phyloP scores from a whole-genome alignment of 2,329 filamentous ascomycete genomes.

The Fusarium hainanense region DNA sequence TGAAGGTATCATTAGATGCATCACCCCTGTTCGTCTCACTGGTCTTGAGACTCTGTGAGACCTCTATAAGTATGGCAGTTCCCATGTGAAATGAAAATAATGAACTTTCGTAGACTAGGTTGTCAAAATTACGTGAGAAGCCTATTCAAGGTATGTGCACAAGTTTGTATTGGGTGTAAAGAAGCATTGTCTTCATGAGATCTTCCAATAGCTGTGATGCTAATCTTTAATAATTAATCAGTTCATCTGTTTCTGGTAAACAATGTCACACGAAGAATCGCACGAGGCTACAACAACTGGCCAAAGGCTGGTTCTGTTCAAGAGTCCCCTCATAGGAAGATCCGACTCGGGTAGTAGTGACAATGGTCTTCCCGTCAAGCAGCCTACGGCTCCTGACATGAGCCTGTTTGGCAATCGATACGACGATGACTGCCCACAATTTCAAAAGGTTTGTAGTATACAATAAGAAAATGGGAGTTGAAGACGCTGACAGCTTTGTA shows the following conservation, averaged over 20 bases:
- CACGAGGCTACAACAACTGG: slow-evolving; percentile 8
- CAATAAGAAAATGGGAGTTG: neutral
- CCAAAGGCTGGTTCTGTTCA: slow-evolving; percentile 49
- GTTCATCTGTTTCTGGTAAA: neutral
- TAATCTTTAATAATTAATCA: neutral
- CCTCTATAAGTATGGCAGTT: slow-evolving; percentile 1
- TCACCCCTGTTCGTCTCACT: neutral
- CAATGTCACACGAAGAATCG: slow-evolving; percentile 33
- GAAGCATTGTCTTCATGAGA: neutral
- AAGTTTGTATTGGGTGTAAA: neutral
- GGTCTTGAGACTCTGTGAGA: neutral
- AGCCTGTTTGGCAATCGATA: slow-evolving; percentile 43
- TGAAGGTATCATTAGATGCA: neutral
- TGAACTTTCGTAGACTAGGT: neutral
- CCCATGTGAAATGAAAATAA: neutral
- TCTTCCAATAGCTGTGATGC: neutral
- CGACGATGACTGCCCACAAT: slow-evolving; percentile 39
- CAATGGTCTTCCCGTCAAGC: slow-evolving; percentile 2
- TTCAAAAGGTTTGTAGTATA: slow-evolving; percentile 40
- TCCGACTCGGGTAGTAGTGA: slow-evolving; percentile 25
- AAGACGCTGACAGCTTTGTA: slow-evolving; percentile 15
- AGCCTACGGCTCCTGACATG: slow-evolving; percentile 27
- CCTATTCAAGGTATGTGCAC: neutral
- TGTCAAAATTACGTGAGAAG: neutral
- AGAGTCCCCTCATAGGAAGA: slow-evolving; percentile 45